Base-by-base conservation (phyloP, 495 filamentous ascomycete species). In the Penicillium turbatum region DNA sequence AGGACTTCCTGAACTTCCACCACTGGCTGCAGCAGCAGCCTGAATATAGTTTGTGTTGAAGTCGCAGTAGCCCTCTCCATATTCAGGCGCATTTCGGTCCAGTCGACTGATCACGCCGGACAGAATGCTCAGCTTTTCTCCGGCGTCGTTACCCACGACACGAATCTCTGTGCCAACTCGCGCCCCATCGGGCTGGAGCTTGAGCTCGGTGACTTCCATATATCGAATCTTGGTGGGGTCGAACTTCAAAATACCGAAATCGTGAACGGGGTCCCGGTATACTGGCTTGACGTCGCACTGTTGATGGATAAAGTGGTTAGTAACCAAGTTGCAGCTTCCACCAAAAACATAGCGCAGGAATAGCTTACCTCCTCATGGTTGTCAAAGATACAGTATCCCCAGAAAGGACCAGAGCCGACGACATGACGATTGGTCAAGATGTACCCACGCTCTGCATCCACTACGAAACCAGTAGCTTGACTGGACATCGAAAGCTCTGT, bases 41-140 rank as follows among this genome's bases (percentile, higher is more conserved):
- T 99, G 93, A 56, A 97, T 97, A 71, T 99, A 99, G 69, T 96
- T 97, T 31, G 93, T 98, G 66, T 98, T 99, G 78, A 99, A 99
- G 65, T 99, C 93, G 69, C 92, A 92, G 70, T 99, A 99, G 2
- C 93, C 93, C 55, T 97, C 93, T 32, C 93, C 92, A 60, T 99
- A 99, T 61, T 99, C 93, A 6, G 93, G 93, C 5, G 93, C 93
- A 70, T 99, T 99, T 47, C 93, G 81, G 61, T 99, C 93, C 53
- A 97, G 74, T 53, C 93, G 82, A 76, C 90, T 95, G 64, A 99
- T 99, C 26, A 99, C 92, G 56, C 93, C 93, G 11, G 95, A 97
- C 32, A 97, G 77, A 63, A 99, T 99, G 72, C 90, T 96, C 50
- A 99, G 84, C 77, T 99, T 99, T 66, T 99, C 93, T 43, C 93